Conservation (phyloP, 2,329 filamentous ascomycete species). For the Tolypocladium capitatum region DNA sequence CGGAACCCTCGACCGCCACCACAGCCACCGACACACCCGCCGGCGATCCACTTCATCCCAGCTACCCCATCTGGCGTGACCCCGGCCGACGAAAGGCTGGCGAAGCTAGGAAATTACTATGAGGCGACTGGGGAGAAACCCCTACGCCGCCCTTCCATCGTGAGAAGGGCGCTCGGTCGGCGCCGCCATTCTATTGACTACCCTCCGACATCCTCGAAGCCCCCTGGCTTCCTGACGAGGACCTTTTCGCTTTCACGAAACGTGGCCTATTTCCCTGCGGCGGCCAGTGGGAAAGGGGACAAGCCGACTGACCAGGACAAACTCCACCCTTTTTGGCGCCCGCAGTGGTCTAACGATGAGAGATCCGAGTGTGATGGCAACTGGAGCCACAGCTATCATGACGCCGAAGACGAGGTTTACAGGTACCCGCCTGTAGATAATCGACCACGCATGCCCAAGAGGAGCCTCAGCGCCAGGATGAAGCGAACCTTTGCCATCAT, state of each 20-base stretch:
- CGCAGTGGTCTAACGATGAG: conserved; percentile 29
- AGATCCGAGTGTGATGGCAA: conserved; percentile 18
- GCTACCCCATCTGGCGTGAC: conserved; percentile 49
- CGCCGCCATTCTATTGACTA: conserved; percentile 30
- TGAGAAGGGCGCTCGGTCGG: conserved; percentile 39
- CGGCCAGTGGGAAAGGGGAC: conserved; percentile 15
- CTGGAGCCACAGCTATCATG: conserved; percentile 20
- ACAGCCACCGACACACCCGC: conserved; percentile 29
- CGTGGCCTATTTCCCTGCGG: conserved; percentile 17
- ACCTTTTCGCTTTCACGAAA: conserved; percentile 40
- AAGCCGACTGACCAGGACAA: conserved; percentile 37
- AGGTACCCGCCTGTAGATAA: conserved; percentile 36
- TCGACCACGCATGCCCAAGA: conserved; percentile 28
- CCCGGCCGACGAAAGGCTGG: conserved; percentile 37
- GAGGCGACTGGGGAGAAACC: conserved; percentile 33
- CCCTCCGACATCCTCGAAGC: conserved; percentile 24
- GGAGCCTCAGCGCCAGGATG: conserved; percentile 38
- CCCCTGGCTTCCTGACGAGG: conserved; percentile 31
- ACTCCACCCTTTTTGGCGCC: conserved; percentile 49
- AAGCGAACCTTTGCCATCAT: conserved; percentile 49
- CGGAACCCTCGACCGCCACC: conserved; percentile 49
- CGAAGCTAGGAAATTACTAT: conserved; percentile 40
- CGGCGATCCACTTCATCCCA: conserved; percentile 45
- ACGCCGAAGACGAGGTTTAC: conserved; percentile 27
- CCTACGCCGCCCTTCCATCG: conserved; percentile 33